phyloP scores from a whole-genome alignment of 352 stramenopile species.

The Phytophthora idaei region DNA sequence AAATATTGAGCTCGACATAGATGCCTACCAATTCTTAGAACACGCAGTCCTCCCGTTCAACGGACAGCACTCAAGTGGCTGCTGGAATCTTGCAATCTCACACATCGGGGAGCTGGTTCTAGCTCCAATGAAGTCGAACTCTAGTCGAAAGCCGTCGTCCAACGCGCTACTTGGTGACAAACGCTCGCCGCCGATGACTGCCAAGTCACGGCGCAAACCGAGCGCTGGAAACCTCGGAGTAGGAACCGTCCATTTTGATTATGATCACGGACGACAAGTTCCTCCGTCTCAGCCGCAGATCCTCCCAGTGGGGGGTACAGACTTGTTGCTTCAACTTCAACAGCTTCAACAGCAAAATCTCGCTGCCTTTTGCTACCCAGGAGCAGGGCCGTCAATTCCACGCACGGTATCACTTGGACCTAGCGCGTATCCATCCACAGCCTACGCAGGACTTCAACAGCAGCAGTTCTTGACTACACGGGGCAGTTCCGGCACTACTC shows the following conservation, averaged over 20 bases:
- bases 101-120: background rate
- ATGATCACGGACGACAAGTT: constrained; percentile 18
- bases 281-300: constrained; percentile 24
- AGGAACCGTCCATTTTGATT: constrained; percentile 7
- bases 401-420: constrained; percentile 23
- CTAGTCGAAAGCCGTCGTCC: constrained; percentile 28
- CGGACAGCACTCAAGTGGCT: background rate
- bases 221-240: constrained; percentile 12
- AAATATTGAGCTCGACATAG: constrained; percentile 16
- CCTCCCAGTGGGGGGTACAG: constrained; percentile 23
- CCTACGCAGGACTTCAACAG: constrained; percentile 23
- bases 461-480: constrained; percentile 26
- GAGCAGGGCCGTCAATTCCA: constrained; percentile 20
- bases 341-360: constrained; percentile 50
- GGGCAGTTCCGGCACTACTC: constrained; percentile 20
- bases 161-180: constrained; percentile 25
- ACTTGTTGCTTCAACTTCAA: constrained; percentile 58
- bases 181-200: constrained; percentile 23
- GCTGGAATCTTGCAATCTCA: constrained; percentile 1
- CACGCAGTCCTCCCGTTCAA: background rate
- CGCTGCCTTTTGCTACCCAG: constrained; percentile 43
- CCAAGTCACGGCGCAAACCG: constrained; percentile 21
- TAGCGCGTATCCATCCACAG: constrained; percentile 17
- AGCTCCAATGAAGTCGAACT: constrained; percentile 28
- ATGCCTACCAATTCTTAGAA: background rate